Base-by-base conservation (phyloP, 148 eudicot genomes). In the Nepenthes gracilis region DNA sequence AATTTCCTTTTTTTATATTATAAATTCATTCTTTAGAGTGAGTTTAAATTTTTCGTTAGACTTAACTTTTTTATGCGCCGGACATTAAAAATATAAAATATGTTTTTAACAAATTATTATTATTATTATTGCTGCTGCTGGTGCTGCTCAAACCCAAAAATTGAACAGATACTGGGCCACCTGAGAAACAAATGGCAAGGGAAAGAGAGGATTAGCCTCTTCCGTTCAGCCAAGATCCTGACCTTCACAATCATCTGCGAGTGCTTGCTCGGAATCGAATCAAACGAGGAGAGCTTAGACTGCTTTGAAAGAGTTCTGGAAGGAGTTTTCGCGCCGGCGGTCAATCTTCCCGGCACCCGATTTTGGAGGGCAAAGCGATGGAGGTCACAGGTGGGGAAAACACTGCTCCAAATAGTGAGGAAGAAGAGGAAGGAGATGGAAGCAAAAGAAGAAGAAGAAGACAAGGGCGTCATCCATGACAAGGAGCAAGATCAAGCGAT, bases 321-420 rank as follows among this genome's bases (percentile, higher is more conserved):
- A 62, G 95, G 97, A 0, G 85, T 82, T 23, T 84, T 90, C 59
- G 73, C 91, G 6, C 65, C 61, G 1, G 78, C 82, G 3, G n/a
- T 86, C 5, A 61, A 62, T 43, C 34, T 86, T 32, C 95, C 87
- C 0, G 83, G 91, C 33, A 78, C 91, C 0, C 84, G 83, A 53
- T 86, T 90, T 58, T 86, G 77, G 43, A 80, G 95, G 70, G 97
- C 95, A 0, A 90, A 76, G 69, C 68, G 65, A 36, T 91, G 91
- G 2, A 68, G 91, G 63, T 58, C 34, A 52, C 78, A 79, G 73
- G 75, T 87, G 2, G 81, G 74, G 67, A 72, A 55, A 33, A 63
- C 68, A 48, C 55, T 90, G 75, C 67, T 76, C n/a, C 36, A 68
- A 6, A 65, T 76, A 0, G 79, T 86, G 12, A 74, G 87, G 57